A percentile compares a stretch with the other conserved stretches of the same genome.
Conservation (phyloP, 441 rosid genomes). For the Gossypium trilobum region DNA sequence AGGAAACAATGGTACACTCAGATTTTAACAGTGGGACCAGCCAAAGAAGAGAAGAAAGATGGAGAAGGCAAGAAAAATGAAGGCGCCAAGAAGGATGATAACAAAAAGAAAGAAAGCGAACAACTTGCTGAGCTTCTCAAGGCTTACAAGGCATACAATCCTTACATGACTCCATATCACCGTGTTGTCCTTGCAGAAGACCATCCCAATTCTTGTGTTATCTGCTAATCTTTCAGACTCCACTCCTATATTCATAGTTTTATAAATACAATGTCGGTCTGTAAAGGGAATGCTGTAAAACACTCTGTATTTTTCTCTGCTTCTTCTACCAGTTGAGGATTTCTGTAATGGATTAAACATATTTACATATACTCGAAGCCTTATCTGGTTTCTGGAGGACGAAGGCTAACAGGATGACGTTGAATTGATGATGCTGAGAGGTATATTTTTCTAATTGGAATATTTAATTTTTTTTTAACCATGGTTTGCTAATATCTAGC, state of each 20-base stretch:
- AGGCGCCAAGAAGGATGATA: conserved; percentile 21
- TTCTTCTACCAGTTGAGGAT: too few species aligned
- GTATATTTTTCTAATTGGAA: too few species aligned
- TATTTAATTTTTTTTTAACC: not conserved
- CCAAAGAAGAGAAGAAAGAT: conserved; percentile 46
- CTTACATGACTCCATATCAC: conserved; percentile 23
- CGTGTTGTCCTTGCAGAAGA: conserved; percentile 31
- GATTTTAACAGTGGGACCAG: conserved; percentile 40
- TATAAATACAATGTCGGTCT: not conserved
- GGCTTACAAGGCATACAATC: conserved; percentile 23
- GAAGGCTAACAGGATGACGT: not conserved
- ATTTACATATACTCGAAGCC: not conserved
- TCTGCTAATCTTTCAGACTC: conserved; percentile 20
- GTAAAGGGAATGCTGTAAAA: not conserved
- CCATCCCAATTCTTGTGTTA: conserved; percentile 44
- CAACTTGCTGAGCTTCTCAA: conserved; percentile 25
- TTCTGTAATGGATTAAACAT: not conserved
- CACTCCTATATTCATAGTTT: not conserved
- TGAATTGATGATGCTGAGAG: not conserved
- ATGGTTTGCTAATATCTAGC: not conserved
- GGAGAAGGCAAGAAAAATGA: conserved; percentile 21
- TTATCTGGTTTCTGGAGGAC: not conserved
- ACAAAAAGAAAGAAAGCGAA: conserved; percentile 25
- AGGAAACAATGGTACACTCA: conserved; percentile 32
- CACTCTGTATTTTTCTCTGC: too few species aligned